A percentile compares a stretch with the other conserved stretches of the same genome.
Conservation (phyloP, 2,329 filamentous ascomycete species). For the Diaporthe ampelina region DNA sequence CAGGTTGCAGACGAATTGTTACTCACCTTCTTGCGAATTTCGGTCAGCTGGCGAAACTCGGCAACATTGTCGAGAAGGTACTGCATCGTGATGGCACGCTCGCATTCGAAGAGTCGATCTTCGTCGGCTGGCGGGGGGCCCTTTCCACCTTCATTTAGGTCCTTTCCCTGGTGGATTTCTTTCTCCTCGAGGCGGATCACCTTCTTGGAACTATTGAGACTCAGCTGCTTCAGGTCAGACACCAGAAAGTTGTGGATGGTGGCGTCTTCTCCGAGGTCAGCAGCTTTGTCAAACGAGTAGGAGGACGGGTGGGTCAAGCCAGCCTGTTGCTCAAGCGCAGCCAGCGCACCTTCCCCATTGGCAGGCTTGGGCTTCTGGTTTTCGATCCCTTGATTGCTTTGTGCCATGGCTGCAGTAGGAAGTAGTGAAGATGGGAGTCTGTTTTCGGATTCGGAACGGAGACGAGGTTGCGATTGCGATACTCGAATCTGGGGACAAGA, state of each 20-base stretch:
- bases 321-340: neutral
- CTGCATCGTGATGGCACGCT: constrained; percentile 19
- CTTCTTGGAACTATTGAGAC: neutral
- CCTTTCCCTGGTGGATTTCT: neutral
- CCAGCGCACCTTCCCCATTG: neutral
- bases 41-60: constrained; percentile 22
- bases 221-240: neutral
- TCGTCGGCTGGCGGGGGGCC: neutral
- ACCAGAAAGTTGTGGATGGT: neutral
- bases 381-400: neutral
- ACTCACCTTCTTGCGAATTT: constrained; percentile 30
- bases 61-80: constrained; percentile 36
- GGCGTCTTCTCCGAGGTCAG: neutral
- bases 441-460: neutral
- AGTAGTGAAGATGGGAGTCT: neutral
- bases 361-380: neutral
- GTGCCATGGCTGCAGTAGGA: neutral
- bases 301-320: neutral
- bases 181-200: neutral
- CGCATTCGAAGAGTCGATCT: constrained; percentile 23
- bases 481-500: neutral
- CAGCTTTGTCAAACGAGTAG: neutral
- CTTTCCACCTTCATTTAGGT: neutral
- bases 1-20: neutral
- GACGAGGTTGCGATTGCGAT: neutral